Conservation (phyloP, 2,329 filamentous ascomycete species). For the Cordyceps cateniannulata region DNA sequence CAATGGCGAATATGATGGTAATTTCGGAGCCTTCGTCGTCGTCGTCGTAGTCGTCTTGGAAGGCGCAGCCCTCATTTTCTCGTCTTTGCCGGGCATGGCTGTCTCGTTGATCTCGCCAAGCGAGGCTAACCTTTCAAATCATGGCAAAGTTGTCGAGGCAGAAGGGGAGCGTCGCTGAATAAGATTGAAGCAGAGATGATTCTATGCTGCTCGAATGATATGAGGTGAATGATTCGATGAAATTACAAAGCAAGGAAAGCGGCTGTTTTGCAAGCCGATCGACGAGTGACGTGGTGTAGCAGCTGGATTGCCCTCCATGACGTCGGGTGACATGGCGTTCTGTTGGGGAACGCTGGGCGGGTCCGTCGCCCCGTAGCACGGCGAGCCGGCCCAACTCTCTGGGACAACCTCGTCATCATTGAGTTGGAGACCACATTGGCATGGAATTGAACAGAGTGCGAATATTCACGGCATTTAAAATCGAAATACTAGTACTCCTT, state of each 20-base stretch:
- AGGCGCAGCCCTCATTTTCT: not conserved
- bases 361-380: not conserved
- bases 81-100: not conserved
- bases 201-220: not conserved
- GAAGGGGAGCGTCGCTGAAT: not conserved
- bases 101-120: not conserved
- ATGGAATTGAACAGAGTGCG: not conserved
- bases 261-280: not conserved
- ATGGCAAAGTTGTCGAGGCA: not conserved
- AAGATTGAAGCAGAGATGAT: not conserved
- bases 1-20: not conserved
- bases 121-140: not conserved
- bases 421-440: not conserved
- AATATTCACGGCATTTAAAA: not conserved
- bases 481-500: not conserved
- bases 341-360: constrained; percentile 10
- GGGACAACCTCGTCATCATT: not conserved
- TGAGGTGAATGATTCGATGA: not conserved
- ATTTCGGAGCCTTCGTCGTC: too few relatives aligned
- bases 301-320: constrained; percentile 6
- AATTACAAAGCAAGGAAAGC: not conserved
- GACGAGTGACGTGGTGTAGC: not conserved
- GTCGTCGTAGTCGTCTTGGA: not conserved
- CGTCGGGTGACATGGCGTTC: constrained; percentile 11
- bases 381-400: constrained; percentile 5